phyloP scores from a whole-genome alignment of 2,329 filamentous ascomycete genomes.

The Aspergillus neoniger region DNA sequence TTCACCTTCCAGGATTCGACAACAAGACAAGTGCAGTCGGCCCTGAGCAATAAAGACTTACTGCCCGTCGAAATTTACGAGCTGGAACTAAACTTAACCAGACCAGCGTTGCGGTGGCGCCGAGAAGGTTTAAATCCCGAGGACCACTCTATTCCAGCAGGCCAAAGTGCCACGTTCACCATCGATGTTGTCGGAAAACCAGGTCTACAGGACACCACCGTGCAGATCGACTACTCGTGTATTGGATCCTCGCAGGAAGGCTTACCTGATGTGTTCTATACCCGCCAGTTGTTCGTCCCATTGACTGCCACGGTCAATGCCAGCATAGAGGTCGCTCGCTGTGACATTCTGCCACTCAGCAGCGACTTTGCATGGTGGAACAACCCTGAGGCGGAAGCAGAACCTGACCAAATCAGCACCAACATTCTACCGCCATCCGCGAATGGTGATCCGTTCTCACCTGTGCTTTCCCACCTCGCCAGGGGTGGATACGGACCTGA shows the following conservation, averaged over 20 bases:
- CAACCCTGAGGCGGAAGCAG: constrained; percentile 20
- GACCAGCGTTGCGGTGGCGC: constrained; percentile 64
- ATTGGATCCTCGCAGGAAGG: constrained; percentile 71
- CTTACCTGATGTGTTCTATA: constrained; percentile 74
- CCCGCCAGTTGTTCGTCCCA: constrained; percentile 76
- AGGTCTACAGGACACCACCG: constrained; percentile 73
- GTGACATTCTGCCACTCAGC: constrained; percentile 76
- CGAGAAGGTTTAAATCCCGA: constrained; percentile 51
- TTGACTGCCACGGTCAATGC: constrained; percentile 89
- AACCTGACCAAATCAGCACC: constrained; percentile 10
- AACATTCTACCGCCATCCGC: constrained; percentile 23
- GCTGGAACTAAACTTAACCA: constrained; percentile 76
- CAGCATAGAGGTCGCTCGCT: constrained; percentile 76
- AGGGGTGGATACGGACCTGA: constrained; percentile 53
- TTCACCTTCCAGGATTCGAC: constrained; percentile 91
- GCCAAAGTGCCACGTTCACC: constrained; percentile 69
- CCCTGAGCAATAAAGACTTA: constrained; percentile 74
- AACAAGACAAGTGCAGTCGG: constrained; percentile 72
- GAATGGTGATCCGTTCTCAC: constrained; percentile 47
- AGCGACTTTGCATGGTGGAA: constrained; percentile 67
- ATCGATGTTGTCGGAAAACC: constrained; percentile 86
- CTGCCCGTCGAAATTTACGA: constrained; percentile 80
- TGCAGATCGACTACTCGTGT: constrained; percentile 84
- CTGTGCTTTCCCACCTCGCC: constrained; percentile 47
- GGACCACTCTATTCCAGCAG: constrained; percentile 65